These are phyloP conservation scores for Talaromyces sp. DNA, from an alignment of 2,329 filamentous ascomycete species.

Conservation along the genomic window DNA sequence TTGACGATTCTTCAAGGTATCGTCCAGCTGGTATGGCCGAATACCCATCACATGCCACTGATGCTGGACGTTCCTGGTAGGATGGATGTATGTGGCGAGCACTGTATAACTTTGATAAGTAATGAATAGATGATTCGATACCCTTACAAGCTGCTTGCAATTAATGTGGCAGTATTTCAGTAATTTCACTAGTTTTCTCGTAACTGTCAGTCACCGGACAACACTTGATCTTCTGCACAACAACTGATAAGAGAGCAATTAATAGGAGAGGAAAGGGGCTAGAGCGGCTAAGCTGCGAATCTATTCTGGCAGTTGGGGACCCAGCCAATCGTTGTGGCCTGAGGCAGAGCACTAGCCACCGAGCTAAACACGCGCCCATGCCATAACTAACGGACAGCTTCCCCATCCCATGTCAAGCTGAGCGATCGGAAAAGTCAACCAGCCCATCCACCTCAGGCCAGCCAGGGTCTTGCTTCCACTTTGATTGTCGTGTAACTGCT, in stretches of 20 bases:
- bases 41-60: conserved; percentile 3
- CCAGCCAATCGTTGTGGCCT: neutral
- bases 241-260: too few relatives aligned
- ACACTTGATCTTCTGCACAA: too few relatives aligned
- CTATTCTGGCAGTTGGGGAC: neutral
- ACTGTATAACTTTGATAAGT: neutral
- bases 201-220: neutral
- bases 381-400: conserved; percentile 1
- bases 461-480: neutral
- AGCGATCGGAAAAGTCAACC: conserved; percentile 7
- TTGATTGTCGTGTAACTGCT: neutral
- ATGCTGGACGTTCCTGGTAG: conserved; percentile 4
- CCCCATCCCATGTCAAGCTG: neutral
- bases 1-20: neutral
- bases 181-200: neutral
- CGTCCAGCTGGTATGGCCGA: neutral
- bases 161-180: too few relatives aligned
- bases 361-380: conserved; percentile 3
- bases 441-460: neutral
- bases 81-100: neutral
- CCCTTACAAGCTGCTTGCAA: neutral
- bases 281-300: neutral
- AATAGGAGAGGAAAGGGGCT: neutral
- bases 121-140: neutral
- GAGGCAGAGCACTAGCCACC: neutral